These are phyloP conservation scores for Phytophthora capsici DNA, from an alignment of 352 stramenopile genomes.

Conservation along the genomic window DNA sequence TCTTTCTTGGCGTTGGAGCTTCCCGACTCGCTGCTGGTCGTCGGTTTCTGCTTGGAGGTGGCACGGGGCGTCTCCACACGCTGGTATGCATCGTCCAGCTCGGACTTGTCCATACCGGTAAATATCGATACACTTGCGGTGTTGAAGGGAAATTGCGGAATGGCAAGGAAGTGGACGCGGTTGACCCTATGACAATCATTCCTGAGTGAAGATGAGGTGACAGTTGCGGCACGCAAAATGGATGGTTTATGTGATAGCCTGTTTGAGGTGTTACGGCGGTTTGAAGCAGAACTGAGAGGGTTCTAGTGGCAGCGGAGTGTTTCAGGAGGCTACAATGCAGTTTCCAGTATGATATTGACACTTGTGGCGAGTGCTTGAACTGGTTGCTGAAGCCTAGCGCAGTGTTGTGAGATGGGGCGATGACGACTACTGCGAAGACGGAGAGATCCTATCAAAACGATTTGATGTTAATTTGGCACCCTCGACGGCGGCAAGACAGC, in stretches of 20 bases:
- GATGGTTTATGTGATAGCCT: conserved; percentile 4
- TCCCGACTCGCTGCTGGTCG: neutral
- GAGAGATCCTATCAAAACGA: neutral
- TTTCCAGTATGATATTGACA: too few relatives aligned
- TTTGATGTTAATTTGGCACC: neutral
- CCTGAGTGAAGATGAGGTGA: neutral
- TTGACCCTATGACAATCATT: conserved; percentile 1
- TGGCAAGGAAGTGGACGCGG: neutral
- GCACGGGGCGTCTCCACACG: conserved; percentile 18
- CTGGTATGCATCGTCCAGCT: conserved; percentile 6
- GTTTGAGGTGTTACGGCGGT: neutral
- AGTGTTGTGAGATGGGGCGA: neutral
- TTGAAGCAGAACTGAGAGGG: neutral
- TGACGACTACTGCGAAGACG: neutral
- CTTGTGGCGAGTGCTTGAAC: neutral
- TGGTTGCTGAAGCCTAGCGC: neutral
- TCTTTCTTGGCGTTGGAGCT: conserved; percentile 1
- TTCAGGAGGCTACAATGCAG: too few relatives aligned
- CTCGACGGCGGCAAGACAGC: neutral
- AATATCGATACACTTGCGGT: neutral
- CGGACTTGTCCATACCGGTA: conserved; percentile 13
- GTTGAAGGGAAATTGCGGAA: conserved; percentile 5
- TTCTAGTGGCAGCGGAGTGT: neutral
- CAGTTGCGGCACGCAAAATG: neutral
- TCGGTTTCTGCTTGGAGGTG: neutral